Evolutionary conservation across 1,284 basidiomycete genomes (phyloP).

Genomic region (Leccinum insigne): DNA sequence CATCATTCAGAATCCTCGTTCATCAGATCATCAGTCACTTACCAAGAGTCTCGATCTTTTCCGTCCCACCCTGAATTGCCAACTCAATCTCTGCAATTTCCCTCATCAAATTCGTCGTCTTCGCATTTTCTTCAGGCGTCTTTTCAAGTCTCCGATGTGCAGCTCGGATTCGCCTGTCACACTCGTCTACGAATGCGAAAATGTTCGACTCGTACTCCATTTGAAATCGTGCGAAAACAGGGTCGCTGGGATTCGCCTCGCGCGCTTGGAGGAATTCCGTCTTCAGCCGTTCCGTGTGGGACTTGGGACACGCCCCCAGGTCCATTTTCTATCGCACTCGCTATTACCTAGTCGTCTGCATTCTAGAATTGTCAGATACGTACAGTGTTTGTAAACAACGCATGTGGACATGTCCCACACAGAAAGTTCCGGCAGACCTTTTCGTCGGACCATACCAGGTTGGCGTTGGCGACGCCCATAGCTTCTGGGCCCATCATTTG

Average conservation of each 20-base stretch:
- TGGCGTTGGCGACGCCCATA: slow-evolving; percentile 92
- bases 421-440: slow-evolving; percentile 99
- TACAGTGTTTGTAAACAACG: slow-evolving; percentile 98
- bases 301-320: slow-evolving; percentile 95
- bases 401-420: slow-evolving; percentile 97
- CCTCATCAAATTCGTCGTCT: slow-evolving; percentile 98
- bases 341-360: slow-evolving; percentile 9
- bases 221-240: slow-evolving; percentile 82
- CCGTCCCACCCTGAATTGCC: slow-evolving; percentile 97
- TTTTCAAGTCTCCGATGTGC: slow-evolving; percentile 97
- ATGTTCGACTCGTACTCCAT: slow-evolving; percentile 97
- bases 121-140: slow-evolving; percentile 99
- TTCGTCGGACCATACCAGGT: slow-evolving; percentile 94
- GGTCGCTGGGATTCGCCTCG: slow-evolving; percentile 73
- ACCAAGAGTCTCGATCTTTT: slow-evolving; percentile 97
- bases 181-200: slow-evolving; percentile 96
- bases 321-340: slow-evolving; percentile 92
- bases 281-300: slow-evolving; percentile 94
- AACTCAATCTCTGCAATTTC: slow-evolving; percentile 99
- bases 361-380: slow-evolving; percentile 35
- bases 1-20: slow-evolving; percentile 12
- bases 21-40: slow-evolving; percentile 28
- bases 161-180: slow-evolving; percentile 93
- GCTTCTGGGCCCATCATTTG: slow-evolving; percentile 99
- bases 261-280: slow-evolving; percentile 86